Evolutionary conservation across 768 basidiomycete species (phyloP).

Genomic region (Vararia minispora): DNA sequence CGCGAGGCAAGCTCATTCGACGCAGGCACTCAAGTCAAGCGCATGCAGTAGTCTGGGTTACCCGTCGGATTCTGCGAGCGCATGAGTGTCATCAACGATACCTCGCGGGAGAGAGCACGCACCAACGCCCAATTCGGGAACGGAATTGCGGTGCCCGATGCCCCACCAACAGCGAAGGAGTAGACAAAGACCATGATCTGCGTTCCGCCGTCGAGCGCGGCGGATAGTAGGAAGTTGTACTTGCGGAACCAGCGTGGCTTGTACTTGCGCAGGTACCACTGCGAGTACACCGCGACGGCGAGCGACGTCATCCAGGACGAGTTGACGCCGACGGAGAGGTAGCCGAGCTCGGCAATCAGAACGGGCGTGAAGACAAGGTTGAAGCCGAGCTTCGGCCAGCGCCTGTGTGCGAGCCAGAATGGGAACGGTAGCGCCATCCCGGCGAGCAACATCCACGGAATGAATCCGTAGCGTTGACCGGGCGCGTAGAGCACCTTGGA

Average conservation of each 20-base stretch:
- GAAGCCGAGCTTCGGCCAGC: conserved; percentile 35
- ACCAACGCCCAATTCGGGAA: conserved; percentile 19
- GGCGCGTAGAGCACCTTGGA: conserved; percentile 36
- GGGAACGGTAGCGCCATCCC: conserved; percentile 44
- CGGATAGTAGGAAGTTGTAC: conserved; percentile 33
- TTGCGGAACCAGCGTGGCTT: conserved; percentile 35
- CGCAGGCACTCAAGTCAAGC: too few relatives aligned
- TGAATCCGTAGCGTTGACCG: conserved; percentile 35
- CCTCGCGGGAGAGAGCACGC: neutral
- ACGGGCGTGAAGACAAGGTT: conserved; percentile 41
- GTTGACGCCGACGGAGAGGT: conserved; percentile 46
- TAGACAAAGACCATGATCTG: conserved; percentile 27
- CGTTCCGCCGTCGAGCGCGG: conserved; percentile 42
- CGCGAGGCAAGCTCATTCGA: too few relatives aligned
- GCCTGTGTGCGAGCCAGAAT: conserved; percentile 39
- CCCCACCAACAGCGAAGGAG: conserved; percentile 21
- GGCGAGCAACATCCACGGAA: conserved; percentile 35
- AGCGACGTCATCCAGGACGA: conserved; percentile 36
- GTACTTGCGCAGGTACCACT: conserved; percentile 33
- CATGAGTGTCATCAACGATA: neutral
- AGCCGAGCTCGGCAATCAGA: conserved; percentile 32
- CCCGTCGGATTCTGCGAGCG: conserved; percentile 14
- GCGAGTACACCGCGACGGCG: conserved; percentile 34
- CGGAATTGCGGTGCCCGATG: conserved; percentile 16
- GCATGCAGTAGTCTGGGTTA: conserved; percentile 18